phyloP scores from a whole-genome alignment of 345 rosid species.

The Adansonia digitata region DNA sequence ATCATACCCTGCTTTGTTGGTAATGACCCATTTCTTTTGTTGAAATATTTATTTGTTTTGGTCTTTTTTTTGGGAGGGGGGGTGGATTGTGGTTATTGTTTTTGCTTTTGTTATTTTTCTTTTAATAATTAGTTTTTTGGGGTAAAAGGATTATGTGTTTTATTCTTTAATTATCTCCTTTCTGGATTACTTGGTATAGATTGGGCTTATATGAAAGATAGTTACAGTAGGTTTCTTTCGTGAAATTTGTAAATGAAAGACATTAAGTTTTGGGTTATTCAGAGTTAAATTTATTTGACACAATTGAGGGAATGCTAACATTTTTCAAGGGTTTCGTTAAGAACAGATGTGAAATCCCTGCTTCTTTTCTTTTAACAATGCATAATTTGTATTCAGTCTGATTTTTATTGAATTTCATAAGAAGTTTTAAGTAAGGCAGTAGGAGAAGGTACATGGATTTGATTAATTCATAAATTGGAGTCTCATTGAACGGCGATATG shows the following conservation, averaged over 20 bases:
- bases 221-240: background rate
- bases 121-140: background rate
- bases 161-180: background rate
- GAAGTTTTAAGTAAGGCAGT: background rate
- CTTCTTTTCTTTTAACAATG: background rate
- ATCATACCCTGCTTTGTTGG: conserved; percentile 70
- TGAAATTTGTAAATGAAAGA: background rate
- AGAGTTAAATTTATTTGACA: background rate
- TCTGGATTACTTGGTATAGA: background rate
- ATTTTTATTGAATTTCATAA: background rate
- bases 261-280: background rate
- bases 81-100: too few relatives aligned
- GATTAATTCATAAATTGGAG: background rate
- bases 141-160: background rate
- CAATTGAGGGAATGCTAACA: background rate
- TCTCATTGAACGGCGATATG: background rate
- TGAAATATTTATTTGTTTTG: background rate
- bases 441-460: background rate
- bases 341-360: background rate
- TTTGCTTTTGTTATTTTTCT: background rate
- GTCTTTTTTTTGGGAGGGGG: background rate
- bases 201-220: background rate
- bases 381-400: background rate
- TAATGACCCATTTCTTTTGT: conserved; percentile 21
- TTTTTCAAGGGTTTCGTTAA: background rate